phyloP scores from a whole-genome alignment of 1,139 yeast genomes.

The Yamadazyma blattariae region DNA sequence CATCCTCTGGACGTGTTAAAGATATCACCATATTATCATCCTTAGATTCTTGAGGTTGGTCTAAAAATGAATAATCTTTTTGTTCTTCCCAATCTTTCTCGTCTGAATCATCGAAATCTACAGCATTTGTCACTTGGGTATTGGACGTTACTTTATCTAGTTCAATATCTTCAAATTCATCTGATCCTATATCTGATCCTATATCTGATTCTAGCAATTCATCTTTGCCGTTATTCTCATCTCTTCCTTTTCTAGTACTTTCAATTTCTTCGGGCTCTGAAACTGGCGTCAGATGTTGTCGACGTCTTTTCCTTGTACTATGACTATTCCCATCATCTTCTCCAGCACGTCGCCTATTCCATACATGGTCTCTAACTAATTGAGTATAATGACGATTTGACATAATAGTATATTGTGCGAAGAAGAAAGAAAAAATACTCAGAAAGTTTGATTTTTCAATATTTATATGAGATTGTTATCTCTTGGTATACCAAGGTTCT shows the following conservation, averaged over 20 bases:
- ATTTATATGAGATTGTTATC: neutral
- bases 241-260: no score
- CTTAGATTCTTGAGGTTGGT: conserved; percentile 1
- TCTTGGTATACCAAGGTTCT: neutral
- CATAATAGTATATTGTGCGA: no score
- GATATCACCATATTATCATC: conserved; percentile 18
- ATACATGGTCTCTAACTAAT: conserved; percentile 10
- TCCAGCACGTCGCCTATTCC: neutral
- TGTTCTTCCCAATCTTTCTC: conserved; percentile 18
- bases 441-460: no score
- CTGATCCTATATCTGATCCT: conserved; percentile 16
- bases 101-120: neutral
- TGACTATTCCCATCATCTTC: neutral
- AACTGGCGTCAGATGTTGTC: no score
- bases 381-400: conserved; percentile 9
- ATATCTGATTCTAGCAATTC: no score
- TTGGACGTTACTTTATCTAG: conserved; percentile 9
- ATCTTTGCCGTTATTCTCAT: no score
- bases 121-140: neutral
- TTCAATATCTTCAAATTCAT: conserved; percentile 34
- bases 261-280: no score
- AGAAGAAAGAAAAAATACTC: no score
- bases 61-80: conserved; percentile 17
- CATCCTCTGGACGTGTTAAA: conserved; percentile 9
- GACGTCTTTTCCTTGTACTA: conserved; percentile 7